Conservation (phyloP, 2,329 filamentous ascomycete species). For the Xylaria sp. region DNA sequence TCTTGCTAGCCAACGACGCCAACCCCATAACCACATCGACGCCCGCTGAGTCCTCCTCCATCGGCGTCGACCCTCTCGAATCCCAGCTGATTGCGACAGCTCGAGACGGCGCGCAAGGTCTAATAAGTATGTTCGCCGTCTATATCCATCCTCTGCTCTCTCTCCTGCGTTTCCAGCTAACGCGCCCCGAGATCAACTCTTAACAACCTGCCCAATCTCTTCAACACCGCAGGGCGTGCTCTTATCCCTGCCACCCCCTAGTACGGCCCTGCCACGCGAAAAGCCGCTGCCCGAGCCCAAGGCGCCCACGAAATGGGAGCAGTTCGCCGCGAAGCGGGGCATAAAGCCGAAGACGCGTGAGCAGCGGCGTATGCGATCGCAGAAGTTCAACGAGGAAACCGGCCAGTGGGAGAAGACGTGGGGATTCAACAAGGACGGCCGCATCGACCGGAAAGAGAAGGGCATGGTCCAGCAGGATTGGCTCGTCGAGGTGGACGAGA, state of each 20-base stretch:
- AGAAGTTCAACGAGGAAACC: slow-evolving; percentile 81
- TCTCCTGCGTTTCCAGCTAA: neutral
- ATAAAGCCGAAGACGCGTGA: slow-evolving; percentile 89
- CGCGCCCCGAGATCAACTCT: slow-evolving; percentile 64
- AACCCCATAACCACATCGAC: slow-evolving; percentile 63
- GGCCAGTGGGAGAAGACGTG: slow-evolving; percentile 93
- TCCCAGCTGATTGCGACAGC: slow-evolving; percentile 73
- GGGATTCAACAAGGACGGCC: slow-evolving; percentile 67
- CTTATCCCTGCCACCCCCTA: slow-evolving; percentile 73
- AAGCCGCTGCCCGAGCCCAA: slow-evolving; percentile 86
- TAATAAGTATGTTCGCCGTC: slow-evolving; percentile 68
- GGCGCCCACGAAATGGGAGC: slow-evolving; percentile 90
- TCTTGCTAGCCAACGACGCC: slow-evolving; percentile 84
- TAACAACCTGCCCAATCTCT: slow-evolving; percentile 82
- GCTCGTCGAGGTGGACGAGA: slow-evolving; percentile 89
- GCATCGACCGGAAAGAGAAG: slow-evolving; percentile 82
- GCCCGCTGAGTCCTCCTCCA: slow-evolving; percentile 51
- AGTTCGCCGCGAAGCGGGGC: slow-evolving; percentile 95
- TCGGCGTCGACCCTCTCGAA: slow-evolving; percentile 59
- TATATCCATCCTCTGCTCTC: neutral
- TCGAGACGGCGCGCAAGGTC: slow-evolving; percentile 86
- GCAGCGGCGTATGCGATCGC: slow-evolving; percentile 69
- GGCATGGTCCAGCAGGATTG: slow-evolving; percentile 73
- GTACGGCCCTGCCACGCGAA: slow-evolving; percentile 81
- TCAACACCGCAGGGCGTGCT: slow-evolving; percentile 74